Percentiles rank a stretch among this genome's conserved stretches.
Evolutionary conservation across 169 alveolate genomes (phyloP).

Genomic region (Plasmodium blacklocki): DNA sequence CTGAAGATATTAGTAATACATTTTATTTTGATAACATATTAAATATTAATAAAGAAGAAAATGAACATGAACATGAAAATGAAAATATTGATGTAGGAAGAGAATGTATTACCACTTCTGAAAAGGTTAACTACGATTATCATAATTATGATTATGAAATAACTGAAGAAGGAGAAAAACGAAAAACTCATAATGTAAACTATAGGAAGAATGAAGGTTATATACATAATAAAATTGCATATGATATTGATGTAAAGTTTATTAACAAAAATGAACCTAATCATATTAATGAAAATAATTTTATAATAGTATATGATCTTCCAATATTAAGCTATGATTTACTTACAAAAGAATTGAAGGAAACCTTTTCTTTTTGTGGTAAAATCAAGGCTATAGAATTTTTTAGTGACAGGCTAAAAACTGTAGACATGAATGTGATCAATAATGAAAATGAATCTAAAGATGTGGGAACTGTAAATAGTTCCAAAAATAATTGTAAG

Average conservation of each 20-base stretch:
- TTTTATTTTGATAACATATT: slow-evolving; percentile 58
- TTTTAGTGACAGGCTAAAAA: slow-evolving; percentile 63
- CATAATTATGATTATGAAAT: not conserved
- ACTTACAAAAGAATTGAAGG: slow-evolving; percentile 35
- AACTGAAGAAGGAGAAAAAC: not conserved
- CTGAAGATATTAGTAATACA: slow-evolving; percentile 59
- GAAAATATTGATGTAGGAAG: not conserved
- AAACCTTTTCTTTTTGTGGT: slow-evolving; percentile 69
- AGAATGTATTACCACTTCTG: not conserved
- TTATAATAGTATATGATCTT: slow-evolving; percentile 44
- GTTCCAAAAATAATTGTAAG: no score
- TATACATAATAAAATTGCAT: slow-evolving; percentile 19
- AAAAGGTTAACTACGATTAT: not conserved
- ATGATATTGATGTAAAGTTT: slow-evolving; percentile 62
- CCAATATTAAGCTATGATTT: slow-evolving; percentile 57
- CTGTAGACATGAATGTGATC: slow-evolving; percentile 38
- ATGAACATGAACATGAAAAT: slow-evolving; percentile 8
- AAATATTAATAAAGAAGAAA: slow-evolving; percentile 15
- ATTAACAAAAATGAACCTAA: not conserved
- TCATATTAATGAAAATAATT: slow-evolving; percentile 32
- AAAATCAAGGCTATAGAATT: slow-evolving; percentile 51
- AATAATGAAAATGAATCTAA: slow-evolving; percentile 14
- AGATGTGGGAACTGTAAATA: not conserved
- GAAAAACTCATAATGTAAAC: not conserved
- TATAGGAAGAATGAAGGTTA: slow-evolving; percentile 8